These are phyloP conservation scores for Apium graveolens DNA, from an alignment of 129 eudicot species.

Conservation along the genomic window DNA sequence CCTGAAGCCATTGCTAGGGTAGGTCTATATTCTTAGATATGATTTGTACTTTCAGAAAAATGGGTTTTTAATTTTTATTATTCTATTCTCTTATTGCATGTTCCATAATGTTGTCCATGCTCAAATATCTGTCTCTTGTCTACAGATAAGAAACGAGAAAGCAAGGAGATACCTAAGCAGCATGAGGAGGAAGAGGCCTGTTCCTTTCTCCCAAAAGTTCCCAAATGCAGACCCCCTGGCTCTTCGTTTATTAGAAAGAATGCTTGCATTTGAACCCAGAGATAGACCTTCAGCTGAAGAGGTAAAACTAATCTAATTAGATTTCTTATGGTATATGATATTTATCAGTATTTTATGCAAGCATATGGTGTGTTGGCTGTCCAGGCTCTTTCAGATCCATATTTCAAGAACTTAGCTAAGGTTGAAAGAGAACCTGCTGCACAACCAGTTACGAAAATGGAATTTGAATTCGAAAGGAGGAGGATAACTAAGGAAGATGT, in stretches of 20 bases:
- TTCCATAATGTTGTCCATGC: neutral
- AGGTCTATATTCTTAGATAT: slow-evolving; percentile 15
- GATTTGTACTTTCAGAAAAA: neutral
- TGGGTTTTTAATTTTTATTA: neutral
- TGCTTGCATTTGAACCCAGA: slow-evolving; percentile 96
- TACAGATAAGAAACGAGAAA: slow-evolving; percentile 88
- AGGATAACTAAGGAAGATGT: slow-evolving; percentile 89
- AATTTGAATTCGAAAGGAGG: slow-evolving; percentile 93
- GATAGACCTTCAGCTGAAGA: slow-evolving; percentile 95
- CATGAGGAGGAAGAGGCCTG: slow-evolving; percentile 85
- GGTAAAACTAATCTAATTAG: slow-evolving; percentile 26
- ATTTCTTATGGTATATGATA: neutral
- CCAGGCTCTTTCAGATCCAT: slow-evolving; percentile 94
- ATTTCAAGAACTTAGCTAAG: slow-evolving; percentile 84
- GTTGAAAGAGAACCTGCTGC: slow-evolving; percentile 99
- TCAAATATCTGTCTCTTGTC: neutral
- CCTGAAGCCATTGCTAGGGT: slow-evolving; percentile 93
- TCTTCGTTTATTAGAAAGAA: slow-evolving; percentile 77
- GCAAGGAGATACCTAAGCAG: slow-evolving; percentile 93
- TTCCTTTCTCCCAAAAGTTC: slow-evolving; percentile 85
- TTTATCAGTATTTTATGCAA: neutral
- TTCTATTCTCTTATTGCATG: neutral
- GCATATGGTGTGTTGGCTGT: slow-evolving; percentile 9
- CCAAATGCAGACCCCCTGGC: slow-evolving; percentile 93
- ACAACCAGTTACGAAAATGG: slow-evolving; percentile 94